Percentiles rank a stretch among this genome's conserved stretches.
Conservation (phyloP, 352 stramenopile species). For the Phytophthora cryptogea region DNA sequence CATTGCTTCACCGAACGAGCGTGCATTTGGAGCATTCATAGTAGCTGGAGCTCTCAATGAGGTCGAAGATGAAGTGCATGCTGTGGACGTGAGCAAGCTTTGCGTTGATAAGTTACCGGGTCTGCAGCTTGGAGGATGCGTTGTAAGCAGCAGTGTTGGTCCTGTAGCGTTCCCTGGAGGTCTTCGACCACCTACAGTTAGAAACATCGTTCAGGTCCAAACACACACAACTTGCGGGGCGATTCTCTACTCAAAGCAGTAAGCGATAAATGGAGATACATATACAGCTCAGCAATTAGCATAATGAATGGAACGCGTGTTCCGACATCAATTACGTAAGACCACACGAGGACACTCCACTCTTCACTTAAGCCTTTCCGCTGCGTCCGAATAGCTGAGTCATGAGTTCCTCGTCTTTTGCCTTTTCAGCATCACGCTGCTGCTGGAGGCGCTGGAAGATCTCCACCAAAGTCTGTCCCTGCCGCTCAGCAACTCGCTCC, state of each 20-base stretch:
- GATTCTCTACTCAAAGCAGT: conserved; percentile 41
- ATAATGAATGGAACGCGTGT: conserved; percentile 11
- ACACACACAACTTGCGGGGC: conserved; percentile 52
- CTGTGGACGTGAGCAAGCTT: conserved; percentile 25
- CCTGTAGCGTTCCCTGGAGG: conserved; percentile 38
- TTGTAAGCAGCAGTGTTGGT: conserved; percentile 43
- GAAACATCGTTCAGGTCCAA: conserved; percentile 33
- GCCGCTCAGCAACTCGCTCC: conserved; percentile 40
- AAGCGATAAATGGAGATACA: neutral
- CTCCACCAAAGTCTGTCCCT: conserved; percentile 39
- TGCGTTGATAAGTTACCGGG: conserved; percentile 30
- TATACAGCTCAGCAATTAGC: conserved; percentile 15
- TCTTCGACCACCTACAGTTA: conserved; percentile 5
- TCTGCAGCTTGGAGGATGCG: conserved; percentile 36
- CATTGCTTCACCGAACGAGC: conserved; percentile 13
- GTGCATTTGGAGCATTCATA: conserved; percentile 38
- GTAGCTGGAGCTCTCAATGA: conserved; percentile 39
- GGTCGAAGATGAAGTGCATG: conserved; percentile 27
- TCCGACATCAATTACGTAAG: conserved; percentile 9
- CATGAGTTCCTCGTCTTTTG: conserved; percentile 38
- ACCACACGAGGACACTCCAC: neutral
- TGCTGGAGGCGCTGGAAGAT: conserved; percentile 42
- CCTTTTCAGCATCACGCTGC: conserved; percentile 34
- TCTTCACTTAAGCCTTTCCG: conserved; percentile 1
- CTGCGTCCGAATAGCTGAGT: conserved; percentile 28